Base-by-base conservation (phyloP, 768 basidiomycete species). In the Cystobasidium ongulense region DNA sequence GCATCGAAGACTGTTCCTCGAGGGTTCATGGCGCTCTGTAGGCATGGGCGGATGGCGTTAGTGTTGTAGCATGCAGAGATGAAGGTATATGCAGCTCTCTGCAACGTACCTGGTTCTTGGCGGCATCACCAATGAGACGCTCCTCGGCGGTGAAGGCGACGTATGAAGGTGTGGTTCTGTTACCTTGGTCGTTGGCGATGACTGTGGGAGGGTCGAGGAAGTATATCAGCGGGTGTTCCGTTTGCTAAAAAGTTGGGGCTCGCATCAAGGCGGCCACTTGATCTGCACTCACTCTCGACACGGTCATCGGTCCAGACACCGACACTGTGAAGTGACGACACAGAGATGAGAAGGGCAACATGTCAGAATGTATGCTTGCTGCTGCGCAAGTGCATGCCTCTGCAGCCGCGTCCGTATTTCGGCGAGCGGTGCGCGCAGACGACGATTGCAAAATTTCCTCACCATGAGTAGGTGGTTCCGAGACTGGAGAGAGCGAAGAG, bases 251-350 rank as follows among this genome's bases (percentile, higher is more conserved):
- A 83, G 97, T 86, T 85, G 94, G 93, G 86, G 96, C 94, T 52
- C 80, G 79, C 78, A 82, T 52, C 25, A 35, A 68, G 31, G 25
- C 61, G n/a, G 13, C 27, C 41, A 27, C 66, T 15, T 46, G 35
- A 31, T 15, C 57, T 7, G 11, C 25, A 59, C 57, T 59, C 57
- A 59, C 57, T 97, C 84, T 98, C 94, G 80, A 98, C 94, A 80
- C 95, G 92, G 87, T 98, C 95, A 83, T 96, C 93, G 87, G 96
- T 92, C 94, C 94, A 97, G 80, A 98, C 93, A 85, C 92, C 95
- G 79, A 97, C 95, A 82, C 94, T 59, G 57, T 29, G 57, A 21
- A 3, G 5, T 59, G 27, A 11, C 57, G 21, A 5, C 25, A 29
- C 29, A 31, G 57, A 5, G 57, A 29, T 23, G 27, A 29, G 13